Percentiles rank a stretch among this genome's conserved stretches.
These are phyloP conservation scores for Cyclostephanos tholiformis DNA, from an alignment of 108 stramenopile species.

Conservation along the genomic window DNA sequence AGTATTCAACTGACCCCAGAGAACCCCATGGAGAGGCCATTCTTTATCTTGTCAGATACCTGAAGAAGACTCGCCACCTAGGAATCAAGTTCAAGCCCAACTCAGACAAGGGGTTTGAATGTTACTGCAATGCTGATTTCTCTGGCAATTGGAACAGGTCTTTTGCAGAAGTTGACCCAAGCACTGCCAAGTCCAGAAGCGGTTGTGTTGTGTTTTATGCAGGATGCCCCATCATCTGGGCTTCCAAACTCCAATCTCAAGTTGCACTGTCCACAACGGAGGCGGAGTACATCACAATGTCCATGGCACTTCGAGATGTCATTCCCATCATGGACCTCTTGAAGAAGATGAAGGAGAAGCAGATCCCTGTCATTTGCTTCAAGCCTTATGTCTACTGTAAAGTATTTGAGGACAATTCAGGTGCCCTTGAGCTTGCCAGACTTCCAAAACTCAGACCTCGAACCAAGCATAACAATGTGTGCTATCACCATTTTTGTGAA, in stretches of 20 bases:
- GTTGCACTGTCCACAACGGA: slow-evolving; percentile 1
- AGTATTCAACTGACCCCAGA: too few species aligned
- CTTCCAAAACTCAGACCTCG: slow-evolving; percentile 21
- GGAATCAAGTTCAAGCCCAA: too few species aligned
- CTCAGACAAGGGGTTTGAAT: slow-evolving; percentile 19
- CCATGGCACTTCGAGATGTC: slow-evolving; percentile 14
- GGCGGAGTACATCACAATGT: slow-evolving; percentile 30
- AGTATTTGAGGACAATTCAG: slow-evolving; percentile 46
- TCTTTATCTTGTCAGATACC: too few species aligned
- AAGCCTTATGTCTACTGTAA: slow-evolving; percentile 26
- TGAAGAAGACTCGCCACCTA: too few species aligned
- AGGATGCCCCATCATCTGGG: slow-evolving; percentile 11
- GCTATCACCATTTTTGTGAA: slow-evolving; percentile 38
- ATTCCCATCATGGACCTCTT: slow-evolving; percentile 16
- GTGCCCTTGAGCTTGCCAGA: slow-evolving; percentile 23
- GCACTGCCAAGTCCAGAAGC: slow-evolving; percentile 11
- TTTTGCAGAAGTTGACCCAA: slow-evolving; percentile 5
- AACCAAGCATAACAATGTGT: slow-evolving; percentile 31
- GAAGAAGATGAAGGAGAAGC: slow-evolving; percentile 16
- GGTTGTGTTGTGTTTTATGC: slow-evolving; percentile 32
- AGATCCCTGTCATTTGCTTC: background rate
- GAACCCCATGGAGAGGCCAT: too few species aligned
- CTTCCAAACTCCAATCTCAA: too few species aligned
- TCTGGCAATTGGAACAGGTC: slow-evolving; percentile 27
- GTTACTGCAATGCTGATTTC: slow-evolving; percentile 56